Evolutionary conservation across 2,329 filamentous ascomycete species (phyloP), one percentile per base, ranked within the genome.

Genomic region (Ophiostoma novo-ulmi): DNA sequence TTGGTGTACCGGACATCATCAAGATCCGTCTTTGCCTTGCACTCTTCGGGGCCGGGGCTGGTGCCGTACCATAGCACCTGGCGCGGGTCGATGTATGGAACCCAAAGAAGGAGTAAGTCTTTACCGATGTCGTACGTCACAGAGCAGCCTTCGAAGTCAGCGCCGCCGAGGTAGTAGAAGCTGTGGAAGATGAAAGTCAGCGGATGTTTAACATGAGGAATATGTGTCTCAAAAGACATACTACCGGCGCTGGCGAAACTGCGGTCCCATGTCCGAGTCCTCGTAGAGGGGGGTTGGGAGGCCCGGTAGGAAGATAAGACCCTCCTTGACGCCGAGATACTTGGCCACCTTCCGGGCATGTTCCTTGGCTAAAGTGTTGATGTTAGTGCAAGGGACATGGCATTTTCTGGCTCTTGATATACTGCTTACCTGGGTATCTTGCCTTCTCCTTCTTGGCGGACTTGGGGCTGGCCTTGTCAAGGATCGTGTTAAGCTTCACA

Each of bases 91-190:
- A 89, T 86, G 75, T 87, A 86, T 1, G 91, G 91, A 67, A 94
- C 88, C 85, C 90, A 95, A 38, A 94, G 85, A 5, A 85, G 87
- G 71, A 95, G 84, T 31, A 81, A 80, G 77, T 94, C 90, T 13
- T 80, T 80, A 31, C 77, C 79, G 67, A 88, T 83, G 72, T 88
- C 85, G 75, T 88, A 88, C 1, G 86, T 88, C 44, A 86, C 81
- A 67, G 80, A 80, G 75, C 84, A 87, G 74, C 84, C 83, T 1
- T 84, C 80, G 72, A 87, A 84, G 77, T 87, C 79, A 71, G 81
- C 82, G 48, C 86, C 86, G 38, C 82, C 81, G 70, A 88, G 76
- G 76, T 88, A 88, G 77, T 84, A 88, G 77, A 88, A 88, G 80
- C 85, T 87, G 70, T 1, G 10, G 1, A 7, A 61, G 70, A 67